Conservation (phyloP, 2,329 filamentous ascomycete genomes). For the Beauveria sp. region DNA sequence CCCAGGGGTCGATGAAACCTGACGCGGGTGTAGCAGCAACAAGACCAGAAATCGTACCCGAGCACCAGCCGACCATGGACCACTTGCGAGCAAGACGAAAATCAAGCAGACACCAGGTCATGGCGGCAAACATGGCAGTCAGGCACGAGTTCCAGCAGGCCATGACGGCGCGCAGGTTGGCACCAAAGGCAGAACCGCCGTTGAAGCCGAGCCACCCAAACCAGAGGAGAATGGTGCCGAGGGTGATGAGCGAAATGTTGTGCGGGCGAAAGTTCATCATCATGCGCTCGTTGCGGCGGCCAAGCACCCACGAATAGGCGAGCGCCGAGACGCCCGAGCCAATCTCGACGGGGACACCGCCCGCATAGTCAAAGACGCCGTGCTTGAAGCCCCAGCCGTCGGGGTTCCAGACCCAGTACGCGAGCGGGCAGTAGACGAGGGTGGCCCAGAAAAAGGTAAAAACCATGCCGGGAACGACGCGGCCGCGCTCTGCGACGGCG, state of each 20-base stretch:
- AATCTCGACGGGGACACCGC: constrained; percentile 95
- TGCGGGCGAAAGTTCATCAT: constrained; percentile 99
- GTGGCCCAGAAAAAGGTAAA: constrained; percentile 97
- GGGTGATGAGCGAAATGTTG: constrained; percentile 94
- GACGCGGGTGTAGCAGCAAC: constrained; percentile 64
- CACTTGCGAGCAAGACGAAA: constrained; percentile 91
- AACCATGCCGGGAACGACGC: constrained; percentile 86
- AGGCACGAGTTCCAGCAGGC: constrained; percentile 98
- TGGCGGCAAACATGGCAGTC: constrained; percentile 83
- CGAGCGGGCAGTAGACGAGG: constrained; percentile 91
- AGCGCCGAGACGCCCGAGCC: constrained; percentile 86
- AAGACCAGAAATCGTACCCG: constrained; percentile 62
- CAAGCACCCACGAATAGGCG: constrained; percentile 92
- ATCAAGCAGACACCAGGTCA: constrained; percentile 93
- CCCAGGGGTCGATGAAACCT: constrained; percentile 61
- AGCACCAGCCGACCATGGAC: constrained; percentile 73
- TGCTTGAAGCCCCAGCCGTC: constrained; percentile 90
- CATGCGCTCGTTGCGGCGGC: constrained; percentile 96
- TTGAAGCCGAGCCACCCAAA: constrained; percentile 99
- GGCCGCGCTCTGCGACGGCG: constrained; percentile 87
- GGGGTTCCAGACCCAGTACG: constrained; percentile 93
- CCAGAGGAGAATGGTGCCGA: constrained; percentile 93
- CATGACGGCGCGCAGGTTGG: constrained; percentile 89
- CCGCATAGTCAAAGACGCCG: constrained; percentile 92
- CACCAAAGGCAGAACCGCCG: constrained; percentile 88